phyloP scores from a whole-genome alignment of 768 basidiomycete species.

The Hypsizygus marmoreus region DNA sequence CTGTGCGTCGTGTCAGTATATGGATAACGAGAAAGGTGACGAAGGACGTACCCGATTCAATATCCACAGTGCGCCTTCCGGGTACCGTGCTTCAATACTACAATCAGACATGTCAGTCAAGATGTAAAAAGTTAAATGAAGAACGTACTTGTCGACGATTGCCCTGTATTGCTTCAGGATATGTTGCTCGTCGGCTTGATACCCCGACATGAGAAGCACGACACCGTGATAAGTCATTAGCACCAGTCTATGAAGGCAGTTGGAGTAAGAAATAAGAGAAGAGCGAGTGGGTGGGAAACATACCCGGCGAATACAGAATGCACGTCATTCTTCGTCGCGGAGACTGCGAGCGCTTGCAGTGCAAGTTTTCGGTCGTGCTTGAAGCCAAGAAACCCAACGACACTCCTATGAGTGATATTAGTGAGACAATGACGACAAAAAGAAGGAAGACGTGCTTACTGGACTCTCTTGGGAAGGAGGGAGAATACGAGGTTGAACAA shows the following conservation, averaged over 20 bases:
- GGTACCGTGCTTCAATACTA: constrained; percentile 60
- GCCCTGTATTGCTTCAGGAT: constrained; percentile 63
- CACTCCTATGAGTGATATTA: constrained; percentile 40
- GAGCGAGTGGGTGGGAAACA: constrained; percentile 19
- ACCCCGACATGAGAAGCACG: constrained; percentile 70
- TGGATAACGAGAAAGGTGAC: neutral
- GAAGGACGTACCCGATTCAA: constrained; percentile 57
- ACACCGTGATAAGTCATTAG: constrained; percentile 82
- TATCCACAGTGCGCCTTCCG: constrained; percentile 72
- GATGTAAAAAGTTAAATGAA: neutral
- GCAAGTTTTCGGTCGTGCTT: constrained; percentile 71
- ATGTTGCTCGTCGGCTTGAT: constrained; percentile 70
- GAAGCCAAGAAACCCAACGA: constrained; percentile 79
- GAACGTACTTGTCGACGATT: constrained; percentile 63
- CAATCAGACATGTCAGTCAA: neutral
- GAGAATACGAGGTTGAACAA: constrained; percentile 83
- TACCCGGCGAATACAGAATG: constrained; percentile 80
- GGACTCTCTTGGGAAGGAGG: constrained; percentile 67
- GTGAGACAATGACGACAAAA: neutral
- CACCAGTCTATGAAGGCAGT: constrained; percentile 50
- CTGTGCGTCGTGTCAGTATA: constrained; percentile 31
- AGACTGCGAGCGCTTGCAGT: constrained; percentile 66
- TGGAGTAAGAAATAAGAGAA: neutral
- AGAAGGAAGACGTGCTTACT: constrained; percentile 40
- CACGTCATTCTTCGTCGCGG: constrained; percentile 66